phyloP scores from a whole-genome alignment of 176 grass and related monocot species.

The Bonia amplexicaulis region DNA sequence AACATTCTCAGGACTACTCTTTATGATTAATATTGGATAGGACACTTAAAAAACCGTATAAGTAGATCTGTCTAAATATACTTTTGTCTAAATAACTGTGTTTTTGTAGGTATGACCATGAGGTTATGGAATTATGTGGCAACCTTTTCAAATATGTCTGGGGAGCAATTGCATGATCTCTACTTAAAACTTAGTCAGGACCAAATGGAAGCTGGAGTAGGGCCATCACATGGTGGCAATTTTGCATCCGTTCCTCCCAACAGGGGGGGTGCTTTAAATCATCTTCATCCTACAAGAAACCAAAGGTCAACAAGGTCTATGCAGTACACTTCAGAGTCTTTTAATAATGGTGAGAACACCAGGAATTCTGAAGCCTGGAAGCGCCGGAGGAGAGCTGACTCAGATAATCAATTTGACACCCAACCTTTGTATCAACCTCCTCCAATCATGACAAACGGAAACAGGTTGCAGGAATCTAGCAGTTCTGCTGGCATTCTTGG shows the following conservation, averaged over 20 bases:
- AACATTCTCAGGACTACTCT: neutral
- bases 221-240: conserved; percentile 70
- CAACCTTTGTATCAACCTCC: conserved; percentile 43
- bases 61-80: conserved; percentile 25
- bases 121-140: conserved; percentile 99
- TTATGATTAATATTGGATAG: neutral
- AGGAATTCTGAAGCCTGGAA: conserved; percentile 92
- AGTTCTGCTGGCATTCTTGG: conserved; percentile 93
- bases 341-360: conserved; percentile 57
- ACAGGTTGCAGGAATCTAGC: conserved; percentile 51
- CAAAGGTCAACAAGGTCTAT: conserved; percentile 68
- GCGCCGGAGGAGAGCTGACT: conserved; percentile 66
- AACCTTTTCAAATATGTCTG: conserved; percentile 86
- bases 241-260: conserved; percentile 28
- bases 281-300: conserved; percentile 57
- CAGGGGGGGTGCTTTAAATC: conserved; percentile 49
- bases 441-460: conserved; percentile 58
- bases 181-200: conserved; percentile 91
- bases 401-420: conserved; percentile 46
- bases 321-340: conserved; percentile 51
- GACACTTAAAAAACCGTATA: neutral
- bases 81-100: conserved; percentile 30
- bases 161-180: conserved; percentile 75
- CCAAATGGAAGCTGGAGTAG: conserved; percentile 67
- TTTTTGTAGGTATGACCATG: conserved; percentile 75